Evolutionary conservation across 306 rosid genomes (phyloP).

Genomic region (Comarum palustre): DNA sequence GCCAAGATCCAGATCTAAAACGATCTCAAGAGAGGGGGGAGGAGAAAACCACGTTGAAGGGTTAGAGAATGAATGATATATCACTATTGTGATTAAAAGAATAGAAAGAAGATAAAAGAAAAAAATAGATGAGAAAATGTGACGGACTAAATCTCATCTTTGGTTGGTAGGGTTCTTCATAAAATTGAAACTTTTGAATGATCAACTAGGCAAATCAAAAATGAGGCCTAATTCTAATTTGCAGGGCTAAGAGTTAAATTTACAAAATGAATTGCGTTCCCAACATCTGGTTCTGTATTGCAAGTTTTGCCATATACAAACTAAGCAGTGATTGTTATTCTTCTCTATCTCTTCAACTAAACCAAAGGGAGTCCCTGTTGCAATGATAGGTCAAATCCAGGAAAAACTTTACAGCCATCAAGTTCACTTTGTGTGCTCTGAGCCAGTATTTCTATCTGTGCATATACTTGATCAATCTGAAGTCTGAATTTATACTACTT

Average conservation of each 20-base stretch:
- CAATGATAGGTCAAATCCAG: not conserved
- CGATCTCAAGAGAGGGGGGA: no score
- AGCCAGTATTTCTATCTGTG: not conserved
- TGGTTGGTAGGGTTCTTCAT: not conserved
- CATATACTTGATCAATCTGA: not conserved
- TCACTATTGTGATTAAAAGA: no score
- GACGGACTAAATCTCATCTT: not conserved
- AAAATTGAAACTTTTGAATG: not conserved
- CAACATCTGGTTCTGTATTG: not conserved
- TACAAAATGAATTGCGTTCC: not conserved
- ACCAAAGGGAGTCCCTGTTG: not conserved
- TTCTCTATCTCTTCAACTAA: not conserved
- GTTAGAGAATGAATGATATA: no score
- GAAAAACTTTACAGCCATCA: not conserved
- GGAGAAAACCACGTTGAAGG: no score
- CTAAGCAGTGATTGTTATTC: slow-evolving; percentile 2
- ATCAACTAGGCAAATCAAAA: not conserved
- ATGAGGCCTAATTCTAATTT: not conserved
- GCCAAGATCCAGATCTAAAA: no score
- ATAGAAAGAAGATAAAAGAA: no score
- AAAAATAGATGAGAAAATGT: no score
- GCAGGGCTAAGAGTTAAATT: not conserved
- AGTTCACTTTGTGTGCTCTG: not conserved
- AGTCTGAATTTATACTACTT: slow-evolving; percentile 10
- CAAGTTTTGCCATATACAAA: not conserved